phyloP scores from a whole-genome alignment of 164 flowering plant genomes.

The Stephania cephalantha region DNA sequence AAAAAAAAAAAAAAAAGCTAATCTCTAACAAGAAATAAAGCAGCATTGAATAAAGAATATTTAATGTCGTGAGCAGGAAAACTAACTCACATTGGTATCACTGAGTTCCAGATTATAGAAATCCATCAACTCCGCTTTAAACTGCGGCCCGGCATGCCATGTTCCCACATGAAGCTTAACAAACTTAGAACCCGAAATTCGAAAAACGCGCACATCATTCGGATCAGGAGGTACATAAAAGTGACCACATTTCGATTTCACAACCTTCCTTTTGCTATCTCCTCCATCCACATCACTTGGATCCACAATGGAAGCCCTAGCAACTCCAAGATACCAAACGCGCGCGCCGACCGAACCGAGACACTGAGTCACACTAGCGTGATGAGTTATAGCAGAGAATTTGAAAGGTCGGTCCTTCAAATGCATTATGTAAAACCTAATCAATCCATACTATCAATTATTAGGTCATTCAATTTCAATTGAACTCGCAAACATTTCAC shows the following conservation, averaged over 20 bases:
- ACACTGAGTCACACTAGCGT: slow-evolving; percentile 90
- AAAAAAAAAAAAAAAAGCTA: no score
- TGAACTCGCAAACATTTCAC: no score
- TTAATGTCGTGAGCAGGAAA: not conserved
- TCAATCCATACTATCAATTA: not conserved
- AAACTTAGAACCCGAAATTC: slow-evolving; percentile 66
- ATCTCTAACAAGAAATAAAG: no score
- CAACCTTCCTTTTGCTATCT: slow-evolving; percentile 13
- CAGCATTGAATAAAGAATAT: no score
- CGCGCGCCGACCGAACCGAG: slow-evolving; percentile 80
- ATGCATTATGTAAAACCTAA: slow-evolving; percentile 85
- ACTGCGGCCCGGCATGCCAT: slow-evolving; percentile 97
- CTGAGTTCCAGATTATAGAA: slow-evolving; percentile 87
- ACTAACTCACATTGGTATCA: slow-evolving; percentile 73
- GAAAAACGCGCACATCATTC: slow-evolving; percentile 59
- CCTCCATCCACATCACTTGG: slow-evolving; percentile 8
- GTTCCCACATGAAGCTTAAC: slow-evolving; percentile 81
- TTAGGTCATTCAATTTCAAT: not conserved
- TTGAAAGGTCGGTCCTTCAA: slow-evolving; percentile 39
- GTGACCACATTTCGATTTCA: slow-evolving; percentile 61
- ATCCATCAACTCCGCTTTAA: slow-evolving; percentile 49
- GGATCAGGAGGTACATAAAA: slow-evolving; percentile 63
- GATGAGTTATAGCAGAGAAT: slow-evolving; percentile 73
- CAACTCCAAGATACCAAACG: slow-evolving; percentile 87
- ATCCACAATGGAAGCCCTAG: slow-evolving; percentile 62